Percentiles rank a stretch among this genome's conserved stretches.
phyloP scores from a whole-genome alignment of 306 rosid genomes.

The Rosa rugosa region DNA sequence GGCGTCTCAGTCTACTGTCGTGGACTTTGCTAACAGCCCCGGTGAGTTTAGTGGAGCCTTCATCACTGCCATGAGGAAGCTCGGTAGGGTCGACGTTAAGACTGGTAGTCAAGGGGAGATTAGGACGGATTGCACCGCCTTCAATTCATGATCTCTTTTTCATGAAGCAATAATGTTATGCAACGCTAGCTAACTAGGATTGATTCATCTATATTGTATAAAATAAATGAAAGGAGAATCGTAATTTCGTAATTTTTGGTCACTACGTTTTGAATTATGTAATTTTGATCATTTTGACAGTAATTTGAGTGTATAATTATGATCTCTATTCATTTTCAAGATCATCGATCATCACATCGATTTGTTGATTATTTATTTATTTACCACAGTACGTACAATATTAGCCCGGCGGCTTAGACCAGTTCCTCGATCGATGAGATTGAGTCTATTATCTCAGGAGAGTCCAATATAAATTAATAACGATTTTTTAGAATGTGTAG shows the following conservation, averaged over 20 bases:
- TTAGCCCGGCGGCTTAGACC: too few relatives aligned
- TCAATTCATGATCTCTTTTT: constrained; percentile 36
- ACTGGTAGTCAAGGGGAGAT: constrained; percentile 55
- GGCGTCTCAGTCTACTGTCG: constrained; percentile 42
- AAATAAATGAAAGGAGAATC: not conserved
- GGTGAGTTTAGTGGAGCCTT: constrained; percentile 51
- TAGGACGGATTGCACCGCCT: constrained; percentile 57
- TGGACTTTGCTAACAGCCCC: constrained; percentile 49
- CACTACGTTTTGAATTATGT: not conserved
- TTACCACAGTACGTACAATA: too few relatives aligned
- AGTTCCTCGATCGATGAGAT: too few relatives aligned
- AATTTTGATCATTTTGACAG: not conserved
- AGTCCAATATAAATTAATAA: too few relatives aligned
- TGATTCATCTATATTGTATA: not conserved
- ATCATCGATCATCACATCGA: too few relatives aligned
- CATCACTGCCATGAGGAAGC: constrained; percentile 63
- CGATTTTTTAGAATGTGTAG: too few relatives aligned
- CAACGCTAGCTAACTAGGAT: not conserved
- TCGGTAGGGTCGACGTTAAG: constrained; percentile 78
- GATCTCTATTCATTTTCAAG: not conserved
- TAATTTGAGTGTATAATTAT: not conserved
- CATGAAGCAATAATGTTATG: not conserved
- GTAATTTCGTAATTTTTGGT: too few relatives aligned
- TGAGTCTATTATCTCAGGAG: too few relatives aligned
- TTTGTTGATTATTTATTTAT: not conserved